Evolutionary conservation across 352 stramenopile species (phyloP).

Genomic region (Phytopythium mirpurense): DNA sequence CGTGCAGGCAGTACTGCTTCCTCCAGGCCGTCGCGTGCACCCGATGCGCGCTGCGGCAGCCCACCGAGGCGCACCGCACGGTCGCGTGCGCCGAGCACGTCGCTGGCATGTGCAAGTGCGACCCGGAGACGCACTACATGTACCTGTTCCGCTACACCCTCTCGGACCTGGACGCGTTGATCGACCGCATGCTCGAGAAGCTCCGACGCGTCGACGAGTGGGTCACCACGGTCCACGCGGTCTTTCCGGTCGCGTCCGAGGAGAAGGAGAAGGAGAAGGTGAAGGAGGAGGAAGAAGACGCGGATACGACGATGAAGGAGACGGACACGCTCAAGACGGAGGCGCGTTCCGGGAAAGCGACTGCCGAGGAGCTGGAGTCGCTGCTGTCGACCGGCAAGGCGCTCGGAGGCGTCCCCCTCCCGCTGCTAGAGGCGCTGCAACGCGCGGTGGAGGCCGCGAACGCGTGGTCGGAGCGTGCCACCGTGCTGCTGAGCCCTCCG

Average conservation of each 20-base stretch:
- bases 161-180: slow-evolving; percentile 28
- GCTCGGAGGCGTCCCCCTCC: background rate
- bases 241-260: slow-evolving; percentile 11
- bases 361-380: slow-evolving; percentile 16
- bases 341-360: background rate
- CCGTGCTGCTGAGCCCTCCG: background rate
- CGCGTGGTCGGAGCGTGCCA: background rate
- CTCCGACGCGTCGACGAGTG: slow-evolving; percentile 36
- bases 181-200: slow-evolving; percentile 25
- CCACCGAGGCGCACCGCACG: slow-evolving; percentile 21
- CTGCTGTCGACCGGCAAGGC: slow-evolving; percentile 19
- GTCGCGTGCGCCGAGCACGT: slow-evolving; percentile 81
- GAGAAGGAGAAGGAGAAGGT: background rate
- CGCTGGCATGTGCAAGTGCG: slow-evolving; percentile 71
- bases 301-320: background rate
- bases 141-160: slow-evolving; percentile 55
- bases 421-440: background rate
- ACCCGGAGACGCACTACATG: slow-evolving; percentile 41
- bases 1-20: slow-evolving; percentile 86
- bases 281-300: too few relatives aligned
- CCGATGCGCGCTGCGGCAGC: slow-evolving; percentile 39
- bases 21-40: slow-evolving; percentile 78
- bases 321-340: slow-evolving; percentile 9
- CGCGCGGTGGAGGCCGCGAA: background rate
- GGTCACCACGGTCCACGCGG: slow-evolving; percentile 24